Percentiles rank a stretch among this genome's conserved stretches.
Evolutionary conservation across 495 filamentous ascomycete species (phyloP).

Genomic region (Penicillium egyptiacum): DNA sequence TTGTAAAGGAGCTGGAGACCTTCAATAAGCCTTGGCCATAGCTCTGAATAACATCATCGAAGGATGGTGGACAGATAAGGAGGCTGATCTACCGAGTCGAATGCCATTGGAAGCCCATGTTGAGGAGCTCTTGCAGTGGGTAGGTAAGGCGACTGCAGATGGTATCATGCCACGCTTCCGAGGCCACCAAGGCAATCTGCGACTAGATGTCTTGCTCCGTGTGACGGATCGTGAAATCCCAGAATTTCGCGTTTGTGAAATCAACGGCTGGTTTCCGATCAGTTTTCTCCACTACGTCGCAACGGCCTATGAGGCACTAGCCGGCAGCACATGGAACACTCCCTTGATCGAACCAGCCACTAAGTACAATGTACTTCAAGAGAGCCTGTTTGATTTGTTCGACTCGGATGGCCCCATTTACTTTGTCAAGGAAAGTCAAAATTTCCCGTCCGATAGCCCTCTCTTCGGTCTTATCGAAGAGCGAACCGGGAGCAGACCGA

Average conservation of each 20-base stretch:
- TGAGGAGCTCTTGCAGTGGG: slow-evolving; percentile 27
- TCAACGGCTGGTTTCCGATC: slow-evolving; percentile 36
- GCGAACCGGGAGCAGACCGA: not conserved
- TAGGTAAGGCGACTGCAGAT: slow-evolving; percentile 7
- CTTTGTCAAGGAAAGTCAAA: slow-evolving; percentile 1
- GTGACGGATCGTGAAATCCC: slow-evolving; percentile 14
- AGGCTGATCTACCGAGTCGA: slow-evolving; percentile 29
- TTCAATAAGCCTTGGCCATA: slow-evolving; percentile 23
- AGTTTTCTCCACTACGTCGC: slow-evolving; percentile 2
- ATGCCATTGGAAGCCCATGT: slow-evolving; percentile 37
- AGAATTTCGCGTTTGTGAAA: slow-evolving; percentile 37
- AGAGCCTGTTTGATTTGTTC: not conserved
- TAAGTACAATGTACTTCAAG: not conserved
- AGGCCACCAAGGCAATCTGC: slow-evolving; percentile 26
- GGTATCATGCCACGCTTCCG: slow-evolving; percentile 7
- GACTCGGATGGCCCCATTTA: not conserved
- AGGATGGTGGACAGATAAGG: slow-evolving; percentile 39
- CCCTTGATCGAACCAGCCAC: not conserved
- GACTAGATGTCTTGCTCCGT: slow-evolving; percentile 36
- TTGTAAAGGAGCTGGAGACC: not conserved
- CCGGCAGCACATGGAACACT: not conserved
- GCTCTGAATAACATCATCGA: slow-evolving; percentile 38
- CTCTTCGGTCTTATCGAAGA: not conserved
- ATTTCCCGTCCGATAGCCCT: not conserved
- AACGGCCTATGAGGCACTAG: slow-evolving; percentile 1